Percentiles rank a stretch among this genome's conserved stretches.
phyloP scores from a whole-genome alignment of 345 rosid genomes.

The Fremontodendron californicum region DNA sequence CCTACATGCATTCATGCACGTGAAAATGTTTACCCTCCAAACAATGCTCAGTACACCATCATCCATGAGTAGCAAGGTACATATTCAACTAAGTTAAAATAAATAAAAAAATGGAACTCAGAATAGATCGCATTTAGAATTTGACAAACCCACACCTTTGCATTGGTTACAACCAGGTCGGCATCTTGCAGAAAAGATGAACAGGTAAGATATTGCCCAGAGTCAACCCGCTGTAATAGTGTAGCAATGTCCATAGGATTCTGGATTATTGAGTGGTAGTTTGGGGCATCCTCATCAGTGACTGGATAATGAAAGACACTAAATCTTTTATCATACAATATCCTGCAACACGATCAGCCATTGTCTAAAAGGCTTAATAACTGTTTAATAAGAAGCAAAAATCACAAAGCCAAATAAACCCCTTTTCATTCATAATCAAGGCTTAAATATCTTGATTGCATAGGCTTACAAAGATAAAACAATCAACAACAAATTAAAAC shows the following conservation, averaged over 20 bases:
- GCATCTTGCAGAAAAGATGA: constrained; percentile 81
- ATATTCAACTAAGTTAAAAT: neutral
- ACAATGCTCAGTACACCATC: neutral
- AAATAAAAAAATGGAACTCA: neutral
- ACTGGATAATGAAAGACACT: constrained; percentile 93
- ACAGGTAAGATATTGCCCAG: constrained; percentile 83
- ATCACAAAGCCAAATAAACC: neutral
- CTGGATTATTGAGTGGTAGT: constrained; percentile 78
- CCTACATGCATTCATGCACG: neutral
- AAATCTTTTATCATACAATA: constrained; percentile 84
- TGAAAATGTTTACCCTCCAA: neutral
- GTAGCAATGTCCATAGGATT: constrained; percentile 96
- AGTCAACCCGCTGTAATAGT: constrained; percentile 78
- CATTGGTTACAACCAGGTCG: constrained; percentile 86
- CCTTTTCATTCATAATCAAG: neutral
- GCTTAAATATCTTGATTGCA: neutral
- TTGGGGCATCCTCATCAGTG: constrained; percentile 94
- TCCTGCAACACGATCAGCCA: constrained; percentile 40
- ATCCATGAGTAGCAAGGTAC: neutral
- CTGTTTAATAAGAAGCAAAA: neutral
- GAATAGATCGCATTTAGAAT: neutral
- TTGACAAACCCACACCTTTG: constrained; percentile 53
- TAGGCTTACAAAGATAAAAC: neutral
- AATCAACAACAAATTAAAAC: neutral
- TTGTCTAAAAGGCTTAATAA: neutral